These are phyloP conservation scores for Barbarea vulgaris DNA, from an alignment of 345 rosid species.

Conservation along the genomic window DNA sequence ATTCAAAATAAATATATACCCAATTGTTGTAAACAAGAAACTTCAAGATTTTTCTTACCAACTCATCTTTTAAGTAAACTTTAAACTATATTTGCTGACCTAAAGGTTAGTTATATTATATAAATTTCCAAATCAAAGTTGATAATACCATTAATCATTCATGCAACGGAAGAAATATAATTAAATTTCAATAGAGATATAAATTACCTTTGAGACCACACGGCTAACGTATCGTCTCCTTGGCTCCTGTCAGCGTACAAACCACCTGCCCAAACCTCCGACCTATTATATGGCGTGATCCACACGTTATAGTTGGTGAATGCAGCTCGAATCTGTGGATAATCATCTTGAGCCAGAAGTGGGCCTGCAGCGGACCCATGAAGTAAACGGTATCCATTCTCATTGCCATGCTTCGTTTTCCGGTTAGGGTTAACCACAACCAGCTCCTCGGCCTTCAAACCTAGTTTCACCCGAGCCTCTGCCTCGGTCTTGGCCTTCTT, in stretches of 20 bases:
- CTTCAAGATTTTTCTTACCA: neutral
- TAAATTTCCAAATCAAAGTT: neutral
- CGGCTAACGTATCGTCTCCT: constrained; percentile 55
- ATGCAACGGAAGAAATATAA: neutral
- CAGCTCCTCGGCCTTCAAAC: constrained; percentile 37
- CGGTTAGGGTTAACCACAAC: constrained; percentile 48
- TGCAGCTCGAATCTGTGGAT: constrained; percentile 51
- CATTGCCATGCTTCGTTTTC: constrained; percentile 52
- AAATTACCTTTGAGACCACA: constrained; percentile 48
- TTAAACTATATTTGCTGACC: neutral
- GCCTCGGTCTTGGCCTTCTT: constrained; percentile 53
- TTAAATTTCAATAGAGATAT: neutral
- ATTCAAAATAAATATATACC: neutral
- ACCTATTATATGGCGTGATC: constrained; percentile 61
- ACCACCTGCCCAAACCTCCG: constrained; percentile 59
- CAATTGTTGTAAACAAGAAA: neutral
- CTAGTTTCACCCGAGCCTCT: constrained; percentile 45
- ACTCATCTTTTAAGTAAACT: neutral
- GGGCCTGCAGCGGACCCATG: constrained; percentile 38
- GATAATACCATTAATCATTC: neutral
- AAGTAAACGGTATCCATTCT: constrained; percentile 49
- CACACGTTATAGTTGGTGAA: constrained; percentile 59
- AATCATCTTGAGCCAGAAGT: constrained; percentile 43
- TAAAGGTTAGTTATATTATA: neutral
- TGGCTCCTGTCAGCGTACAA: constrained; percentile 49